Percentiles rank a stretch among this genome's conserved stretches.
These are phyloP conservation scores for Neurospora sp. DNA, from an alignment of 495 filamentous ascomycete species.

Conservation along the genomic window DNA sequence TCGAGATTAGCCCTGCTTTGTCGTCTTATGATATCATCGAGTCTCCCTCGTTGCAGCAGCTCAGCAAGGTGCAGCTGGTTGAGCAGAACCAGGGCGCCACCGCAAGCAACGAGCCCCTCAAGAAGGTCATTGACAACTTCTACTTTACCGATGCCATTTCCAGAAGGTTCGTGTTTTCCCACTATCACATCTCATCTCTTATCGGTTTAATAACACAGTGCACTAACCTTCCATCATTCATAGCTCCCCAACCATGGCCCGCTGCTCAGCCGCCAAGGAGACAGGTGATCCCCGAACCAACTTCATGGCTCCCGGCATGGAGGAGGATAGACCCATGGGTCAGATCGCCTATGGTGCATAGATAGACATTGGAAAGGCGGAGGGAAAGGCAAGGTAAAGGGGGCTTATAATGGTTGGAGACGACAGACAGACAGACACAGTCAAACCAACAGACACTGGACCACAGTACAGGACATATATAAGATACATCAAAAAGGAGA, in stretches of 20 bases:
- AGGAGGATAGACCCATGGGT: constrained; percentile 41
- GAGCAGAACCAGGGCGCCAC: constrained; percentile 88
- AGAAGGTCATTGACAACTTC: constrained; percentile 83
- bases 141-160: constrained; percentile 96
- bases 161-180: constrained; percentile 55
- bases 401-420: not conserved
- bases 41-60: constrained; percentile 52
- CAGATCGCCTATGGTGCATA: constrained; percentile 40
- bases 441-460: not conserved
- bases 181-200: not conserved
- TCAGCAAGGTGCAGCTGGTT: constrained; percentile 85
- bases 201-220: not conserved
- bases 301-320: constrained; percentile 72
- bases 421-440: not conserved
- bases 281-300: constrained; percentile 63
- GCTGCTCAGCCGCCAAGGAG: constrained; percentile 78
- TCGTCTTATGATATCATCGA: constrained; percentile 86
- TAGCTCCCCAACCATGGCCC: constrained; percentile 93
- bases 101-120: constrained; percentile 54
- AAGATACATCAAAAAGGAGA: not conserved
- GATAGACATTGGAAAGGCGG: constrained; percentile 7
- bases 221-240: not conserved
- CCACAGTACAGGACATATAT: not conserved
- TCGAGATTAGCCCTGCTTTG: constrained; percentile 82
- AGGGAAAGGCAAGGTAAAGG: not conserved